Conservation (phyloP, 768 basidiomycete species). For the Cantharellus anzutake region DNA sequence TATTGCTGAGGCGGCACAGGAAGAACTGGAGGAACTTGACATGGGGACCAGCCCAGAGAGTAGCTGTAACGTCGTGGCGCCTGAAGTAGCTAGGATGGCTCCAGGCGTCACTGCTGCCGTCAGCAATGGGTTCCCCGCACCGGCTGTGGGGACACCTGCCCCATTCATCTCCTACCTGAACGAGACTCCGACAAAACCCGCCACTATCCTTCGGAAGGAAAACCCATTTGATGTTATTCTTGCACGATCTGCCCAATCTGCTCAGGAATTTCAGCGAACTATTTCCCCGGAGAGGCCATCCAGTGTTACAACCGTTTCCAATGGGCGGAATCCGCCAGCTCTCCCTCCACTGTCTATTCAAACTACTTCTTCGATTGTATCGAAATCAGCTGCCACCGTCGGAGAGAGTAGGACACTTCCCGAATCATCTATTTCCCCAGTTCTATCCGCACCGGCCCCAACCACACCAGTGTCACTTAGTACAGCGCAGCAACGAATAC, state of each 20-base stretch:
- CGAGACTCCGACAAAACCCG: not conserved
- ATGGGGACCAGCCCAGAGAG: not conserved
- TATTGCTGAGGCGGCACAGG: not conserved
- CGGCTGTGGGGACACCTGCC: no score
- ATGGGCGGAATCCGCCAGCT: not conserved
- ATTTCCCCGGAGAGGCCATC: conserved; percentile 1
- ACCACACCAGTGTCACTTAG: not conserved
- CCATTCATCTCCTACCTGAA: not conserved
- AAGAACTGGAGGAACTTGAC: not conserved
- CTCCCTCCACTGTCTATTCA: not conserved
- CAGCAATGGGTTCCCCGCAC: no score
- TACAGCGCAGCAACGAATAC: conserved; percentile 4
- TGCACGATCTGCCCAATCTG: conserved; percentile 3
- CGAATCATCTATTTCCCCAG: not conserved
- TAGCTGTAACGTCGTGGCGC: no score
- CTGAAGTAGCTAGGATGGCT: no score
- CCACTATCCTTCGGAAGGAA: no score
- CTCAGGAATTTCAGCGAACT: not conserved
- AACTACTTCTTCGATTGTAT: not conserved
- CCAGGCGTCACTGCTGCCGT: no score
- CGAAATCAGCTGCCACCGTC: no score
- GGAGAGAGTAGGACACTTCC: no score
- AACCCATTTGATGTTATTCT: conserved; percentile 8
- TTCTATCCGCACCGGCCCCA: not conserved
- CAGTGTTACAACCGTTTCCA: not conserved